Evolutionary conservation across 148 eudicot genomes (phyloP).

Genomic region (Fallopia convolvulus): DNA sequence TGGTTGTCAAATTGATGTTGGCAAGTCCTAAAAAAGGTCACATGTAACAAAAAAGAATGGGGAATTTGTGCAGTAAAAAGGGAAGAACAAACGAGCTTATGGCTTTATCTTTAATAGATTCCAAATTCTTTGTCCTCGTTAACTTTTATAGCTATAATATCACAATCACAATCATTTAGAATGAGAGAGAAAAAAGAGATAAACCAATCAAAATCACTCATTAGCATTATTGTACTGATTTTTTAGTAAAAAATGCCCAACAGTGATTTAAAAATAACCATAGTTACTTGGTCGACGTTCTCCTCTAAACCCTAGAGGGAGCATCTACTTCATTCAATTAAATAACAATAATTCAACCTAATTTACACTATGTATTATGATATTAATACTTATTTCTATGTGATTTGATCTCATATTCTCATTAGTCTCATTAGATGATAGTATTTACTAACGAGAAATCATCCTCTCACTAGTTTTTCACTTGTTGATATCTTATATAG

Average conservation of each 20-base stretch:
- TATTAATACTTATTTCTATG: too few species aligned
- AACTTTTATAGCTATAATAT: neutral
- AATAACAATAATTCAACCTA: too few species aligned
- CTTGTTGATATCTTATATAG: too few species aligned
- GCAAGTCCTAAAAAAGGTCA: neutral
- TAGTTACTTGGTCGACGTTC: neutral
- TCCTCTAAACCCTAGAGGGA: too few species aligned
- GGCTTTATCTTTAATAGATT: neutral
- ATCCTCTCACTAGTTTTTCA: too few species aligned
- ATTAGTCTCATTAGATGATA: too few species aligned
- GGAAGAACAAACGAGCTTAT: neutral
- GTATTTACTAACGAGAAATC: too few species aligned
- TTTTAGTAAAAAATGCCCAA: neutral
- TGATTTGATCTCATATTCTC: too few species aligned
- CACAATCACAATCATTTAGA: neutral
- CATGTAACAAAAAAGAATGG: neutral
- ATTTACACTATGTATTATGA: too few species aligned
- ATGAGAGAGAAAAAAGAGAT: neutral
- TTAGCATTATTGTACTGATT: neutral
- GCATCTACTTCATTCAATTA: too few species aligned
- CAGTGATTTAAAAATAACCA: neutral
- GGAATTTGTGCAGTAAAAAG: conserved; percentile 3
- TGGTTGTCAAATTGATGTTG: neutral
- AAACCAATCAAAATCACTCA: neutral
- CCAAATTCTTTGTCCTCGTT: neutral